Evolutionary conservation across 495 filamentous ascomycete genomes (phyloP), one percentile per base, ranked within the genome.

Genomic region (Neurospora discreta): DNA sequence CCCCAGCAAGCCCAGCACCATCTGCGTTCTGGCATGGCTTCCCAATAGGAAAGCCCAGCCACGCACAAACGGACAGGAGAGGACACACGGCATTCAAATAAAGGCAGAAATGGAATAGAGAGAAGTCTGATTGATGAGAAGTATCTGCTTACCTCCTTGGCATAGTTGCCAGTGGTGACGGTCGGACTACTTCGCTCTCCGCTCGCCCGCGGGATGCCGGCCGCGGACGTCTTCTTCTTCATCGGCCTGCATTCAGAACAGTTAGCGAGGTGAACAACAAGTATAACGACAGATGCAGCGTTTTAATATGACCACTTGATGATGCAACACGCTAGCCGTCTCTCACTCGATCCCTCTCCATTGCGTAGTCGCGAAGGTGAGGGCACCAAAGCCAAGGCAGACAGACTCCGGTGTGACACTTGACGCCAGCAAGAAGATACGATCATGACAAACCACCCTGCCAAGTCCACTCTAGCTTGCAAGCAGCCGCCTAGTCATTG

Each of bases 201-300:
- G 75, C 79, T 83, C 52, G 81, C 77, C 74, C 85, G 84, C 73
- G 86, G 83, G 74, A 87, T 82, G 65, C 86, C 86, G 69, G 83
- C 80, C 71, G 79, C 82, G 71, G 82, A 81, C 15, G 84, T 82
- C 79, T 85, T 87, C 79, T 84, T 87, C 80, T 88, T 88, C 80
- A 87, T 82, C 52, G 86, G 86, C 65, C 86, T 88, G 41, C 71
- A 73, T 67, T 20, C 44, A 58, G 3, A 71, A 68, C 70, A 43
- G 18, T 36, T 26, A 69, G 71, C 43, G 65, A 71, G 68, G 72
- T 72, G 69, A 75, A 71, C 39, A 68, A 71, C 15, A 36, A 13
- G 3, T 33, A 9, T 4, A 3, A 18, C 8, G 26, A 36, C 52
- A 30, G 33, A 33, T 65, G 26, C 13, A 65, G 52, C 33, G 52